A percentile compares a stretch with the other conserved stretches of the same genome.
phyloP scores from a whole-genome alignment of 2,329 filamentous ascomycete genomes.

The Penicillium palitans region DNA sequence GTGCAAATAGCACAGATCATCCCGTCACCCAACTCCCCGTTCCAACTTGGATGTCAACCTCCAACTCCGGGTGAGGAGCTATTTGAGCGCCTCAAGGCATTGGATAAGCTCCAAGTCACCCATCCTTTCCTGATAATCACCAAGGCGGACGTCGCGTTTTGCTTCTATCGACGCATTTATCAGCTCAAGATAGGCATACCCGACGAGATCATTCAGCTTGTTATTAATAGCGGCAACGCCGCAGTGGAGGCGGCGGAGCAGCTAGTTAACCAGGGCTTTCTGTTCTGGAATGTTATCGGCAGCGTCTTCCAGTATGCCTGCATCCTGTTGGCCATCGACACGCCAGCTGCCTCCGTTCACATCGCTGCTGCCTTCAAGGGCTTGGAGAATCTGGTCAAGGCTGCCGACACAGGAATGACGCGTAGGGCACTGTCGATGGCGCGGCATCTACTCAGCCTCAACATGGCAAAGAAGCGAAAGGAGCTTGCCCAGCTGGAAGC shows the following conservation, averaged over 20 bases:
- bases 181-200: constrained; percentile 27
- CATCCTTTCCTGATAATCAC: constrained; percentile 34
- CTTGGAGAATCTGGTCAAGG: constrained; percentile 29
- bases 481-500: constrained; percentile 31
- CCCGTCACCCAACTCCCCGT: constrained; percentile 29
- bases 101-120: constrained; percentile 17
- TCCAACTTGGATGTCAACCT: constrained; percentile 19
- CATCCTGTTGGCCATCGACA: constrained; percentile 32
- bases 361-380: constrained; percentile 26
- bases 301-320: constrained; percentile 37
- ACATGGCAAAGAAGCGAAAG: constrained; percentile 32
- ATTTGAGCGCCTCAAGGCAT: constrained; percentile 24
- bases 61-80: constrained; percentile 24
- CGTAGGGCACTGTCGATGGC: constrained; percentile 32
- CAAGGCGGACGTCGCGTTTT: constrained; percentile 34
- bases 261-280: constrained; percentile 24
- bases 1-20: constrained; percentile 31
- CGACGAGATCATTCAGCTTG: constrained; percentile 22
- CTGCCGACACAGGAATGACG: constrained; percentile 29
- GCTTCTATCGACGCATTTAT: constrained; percentile 36
- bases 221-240: constrained; percentile 27
- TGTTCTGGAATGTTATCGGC: constrained; percentile 36
- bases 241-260: constrained; percentile 27
- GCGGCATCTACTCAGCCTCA: constrained; percentile 31
- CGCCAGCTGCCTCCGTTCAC: constrained; percentile 20